Conservation (phyloP, 73 alveolate genomes). For the Uronychia setigera region DNA sequence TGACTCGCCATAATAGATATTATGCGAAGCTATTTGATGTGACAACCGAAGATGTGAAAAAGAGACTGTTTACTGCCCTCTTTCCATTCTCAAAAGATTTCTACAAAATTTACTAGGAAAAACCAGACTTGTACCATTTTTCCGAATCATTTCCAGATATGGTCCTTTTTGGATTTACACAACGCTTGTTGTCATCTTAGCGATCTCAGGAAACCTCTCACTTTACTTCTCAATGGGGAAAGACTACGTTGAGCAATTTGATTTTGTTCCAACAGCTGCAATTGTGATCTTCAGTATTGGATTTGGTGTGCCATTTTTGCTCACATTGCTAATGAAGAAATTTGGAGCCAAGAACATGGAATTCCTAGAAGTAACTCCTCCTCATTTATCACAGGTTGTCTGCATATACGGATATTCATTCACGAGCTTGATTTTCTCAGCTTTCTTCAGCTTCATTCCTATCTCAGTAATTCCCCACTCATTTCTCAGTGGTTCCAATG, state of each 20-base stretch:
- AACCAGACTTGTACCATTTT: slow-evolving; percentile 25
- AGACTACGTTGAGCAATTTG: slow-evolving; percentile 58
- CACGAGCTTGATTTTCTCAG: slow-evolving; percentile 74
- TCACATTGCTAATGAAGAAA: slow-evolving; percentile 70
- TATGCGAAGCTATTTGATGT: slow-evolving; percentile 21
- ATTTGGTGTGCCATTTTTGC: slow-evolving; percentile 75
- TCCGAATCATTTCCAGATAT: slow-evolving; percentile 29
- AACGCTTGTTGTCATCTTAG: slow-evolving; percentile 69
- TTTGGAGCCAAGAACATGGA: slow-evolving; percentile 64
- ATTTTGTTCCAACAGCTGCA: slow-evolving; percentile 83
- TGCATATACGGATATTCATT: slow-evolving; percentile 88
- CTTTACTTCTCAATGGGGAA: slow-evolving; percentile 62
- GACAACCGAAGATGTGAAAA: slow-evolving; percentile 19
- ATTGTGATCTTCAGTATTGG: slow-evolving; percentile 74
- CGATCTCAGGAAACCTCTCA: slow-evolving; percentile 80
- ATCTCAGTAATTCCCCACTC: background rate
- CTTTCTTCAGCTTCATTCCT: slow-evolving; percentile 70
- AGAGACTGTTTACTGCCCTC: slow-evolving; percentile 1
- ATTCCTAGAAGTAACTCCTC: slow-evolving; percentile 64
- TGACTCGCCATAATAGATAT: background rate
- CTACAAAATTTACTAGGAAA: slow-evolving; percentile 4
- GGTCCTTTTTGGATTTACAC: slow-evolving; percentile 95
- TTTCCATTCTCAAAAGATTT: slow-evolving; percentile 21
- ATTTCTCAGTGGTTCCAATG: slow-evolving; percentile 54
- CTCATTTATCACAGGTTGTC: slow-evolving; percentile 30